Evolutionary conservation across 2,329 filamentous ascomycete genomes (phyloP).

Genomic region (Trichoderma citrinoviride): DNA sequence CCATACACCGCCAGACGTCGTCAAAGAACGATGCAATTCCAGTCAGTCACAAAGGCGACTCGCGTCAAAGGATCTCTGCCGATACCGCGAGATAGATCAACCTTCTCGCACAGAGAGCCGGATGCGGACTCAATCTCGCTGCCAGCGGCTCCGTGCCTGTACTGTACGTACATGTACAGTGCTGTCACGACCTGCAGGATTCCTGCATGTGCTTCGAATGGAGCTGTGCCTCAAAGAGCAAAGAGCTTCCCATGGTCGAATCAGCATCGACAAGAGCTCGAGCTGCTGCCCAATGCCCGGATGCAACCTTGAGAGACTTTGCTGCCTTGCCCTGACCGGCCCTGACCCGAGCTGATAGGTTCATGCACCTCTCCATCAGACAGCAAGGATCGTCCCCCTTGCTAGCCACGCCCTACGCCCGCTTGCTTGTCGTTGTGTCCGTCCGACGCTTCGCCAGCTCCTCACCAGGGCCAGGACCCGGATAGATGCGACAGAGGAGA

Average conservation of each 20-base stretch:
- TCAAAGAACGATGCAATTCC: not conserved
- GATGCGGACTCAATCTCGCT: not conserved
- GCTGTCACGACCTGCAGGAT: no score
- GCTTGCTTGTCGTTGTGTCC: not conserved
- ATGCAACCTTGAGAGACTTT: no score
- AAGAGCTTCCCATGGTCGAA: no score
- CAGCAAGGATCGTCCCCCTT: constrained; percentile 13
- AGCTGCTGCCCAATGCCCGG: no score
- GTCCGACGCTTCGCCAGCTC: not conserved
- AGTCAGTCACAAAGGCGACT: no score
- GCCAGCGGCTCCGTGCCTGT: not conserved
- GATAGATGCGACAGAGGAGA: not conserved
- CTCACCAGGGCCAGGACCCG: not conserved
- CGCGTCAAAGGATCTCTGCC: no score
- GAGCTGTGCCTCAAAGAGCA: no score
- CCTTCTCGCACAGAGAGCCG: not conserved
- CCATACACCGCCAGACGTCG: not conserved
- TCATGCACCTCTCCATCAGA: constrained; percentile 14
- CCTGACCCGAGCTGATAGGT: not conserved
- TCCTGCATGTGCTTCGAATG: no score
- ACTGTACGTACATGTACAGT: no score
- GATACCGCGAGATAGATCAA: not conserved
- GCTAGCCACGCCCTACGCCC: constrained; percentile 19
- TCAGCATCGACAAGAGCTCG: no score
- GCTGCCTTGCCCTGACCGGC: no score